Evolutionary conservation across 108 stramenopile genomes (phyloP).

Genomic region (Poteriospumella lacustris): DNA sequence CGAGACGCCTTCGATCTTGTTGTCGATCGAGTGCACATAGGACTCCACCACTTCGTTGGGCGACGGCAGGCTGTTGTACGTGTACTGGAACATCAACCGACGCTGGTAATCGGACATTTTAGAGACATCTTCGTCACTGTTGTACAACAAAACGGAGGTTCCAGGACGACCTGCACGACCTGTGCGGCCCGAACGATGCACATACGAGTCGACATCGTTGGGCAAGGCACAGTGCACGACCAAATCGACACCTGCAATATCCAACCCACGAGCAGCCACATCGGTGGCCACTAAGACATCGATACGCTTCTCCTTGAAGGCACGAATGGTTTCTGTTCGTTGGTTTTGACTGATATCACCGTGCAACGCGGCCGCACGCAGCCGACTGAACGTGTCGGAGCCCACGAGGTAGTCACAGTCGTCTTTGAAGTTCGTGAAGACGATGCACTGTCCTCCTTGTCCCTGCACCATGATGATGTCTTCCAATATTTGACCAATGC

Average conservation of each 20-base stretch:
- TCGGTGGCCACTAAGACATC: slow-evolving; percentile 97
- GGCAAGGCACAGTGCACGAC: slow-evolving; percentile 12
- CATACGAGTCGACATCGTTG: slow-evolving; percentile 69
- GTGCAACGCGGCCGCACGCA: slow-evolving; percentile 86
- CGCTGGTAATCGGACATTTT: neutral
- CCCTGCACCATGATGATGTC: slow-evolving; percentile 69
- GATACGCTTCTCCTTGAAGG: slow-evolving; percentile 85
- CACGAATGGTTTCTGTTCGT: slow-evolving; percentile 72
- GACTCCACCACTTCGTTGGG: neutral
- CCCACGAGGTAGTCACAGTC: slow-evolving; percentile 83
- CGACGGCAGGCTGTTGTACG: neutral
- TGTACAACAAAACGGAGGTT: slow-evolving; percentile 86
- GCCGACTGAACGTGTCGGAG: slow-evolving; percentile 73
- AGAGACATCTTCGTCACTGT: neutral
- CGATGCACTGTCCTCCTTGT: slow-evolving; percentile 91
- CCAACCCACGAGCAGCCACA: slow-evolving; percentile 97
- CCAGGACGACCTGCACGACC: slow-evolving; percentile 94
- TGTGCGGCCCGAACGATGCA: slow-evolving; percentile 94
- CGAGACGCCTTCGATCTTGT: neutral
- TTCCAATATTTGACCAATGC: slow-evolving; percentile 45
- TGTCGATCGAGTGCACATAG: neutral
- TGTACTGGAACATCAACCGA: neutral
- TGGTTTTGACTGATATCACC: slow-evolving; percentile 99
- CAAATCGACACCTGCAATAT: slow-evolving; percentile 68
- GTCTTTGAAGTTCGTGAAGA: slow-evolving; percentile 92